Conservation (phyloP, 2,329 filamentous ascomycete genomes). For the Ophiostoma pallidulum region DNA sequence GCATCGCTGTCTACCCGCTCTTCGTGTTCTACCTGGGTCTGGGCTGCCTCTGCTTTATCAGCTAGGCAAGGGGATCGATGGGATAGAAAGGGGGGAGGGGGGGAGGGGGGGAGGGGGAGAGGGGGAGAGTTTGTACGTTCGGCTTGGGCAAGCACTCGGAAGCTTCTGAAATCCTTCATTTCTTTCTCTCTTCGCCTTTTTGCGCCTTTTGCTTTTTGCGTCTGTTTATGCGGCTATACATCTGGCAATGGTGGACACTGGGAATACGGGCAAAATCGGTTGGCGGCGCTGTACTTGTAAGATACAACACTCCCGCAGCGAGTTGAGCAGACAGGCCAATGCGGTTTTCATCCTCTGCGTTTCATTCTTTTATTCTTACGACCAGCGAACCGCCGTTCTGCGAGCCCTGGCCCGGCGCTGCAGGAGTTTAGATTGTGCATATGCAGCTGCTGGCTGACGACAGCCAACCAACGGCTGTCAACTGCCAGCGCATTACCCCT, state of each 20-base stretch:
- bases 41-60: slow-evolving; percentile 95
- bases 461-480: slow-evolving; percentile 6
- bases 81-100: background rate
- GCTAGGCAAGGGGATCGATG: slow-evolving; percentile 35
- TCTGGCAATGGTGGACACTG: slow-evolving; percentile 1
- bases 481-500: no score
- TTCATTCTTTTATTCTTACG: no score
- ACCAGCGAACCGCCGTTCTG: no score
- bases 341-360: no score
- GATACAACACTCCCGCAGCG: no score
- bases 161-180: no score
- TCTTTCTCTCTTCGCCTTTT: background rate
- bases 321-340: no score
- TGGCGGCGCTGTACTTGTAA: background rate
- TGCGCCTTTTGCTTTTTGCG: background rate
- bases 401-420: no score
- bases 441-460: background rate
- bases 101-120: background rate
- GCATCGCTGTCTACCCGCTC: slow-evolving; percentile 86
- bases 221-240: background rate
- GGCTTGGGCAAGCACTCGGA: no score
- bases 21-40: slow-evolving; percentile 92
- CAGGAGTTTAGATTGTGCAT: background rate
- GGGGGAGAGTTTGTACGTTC: no score
- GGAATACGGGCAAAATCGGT: background rate